Base-by-base conservation (phyloP, 2,329 filamentous ascomycete genomes). In the Sclerotinia glacialis region DNA sequence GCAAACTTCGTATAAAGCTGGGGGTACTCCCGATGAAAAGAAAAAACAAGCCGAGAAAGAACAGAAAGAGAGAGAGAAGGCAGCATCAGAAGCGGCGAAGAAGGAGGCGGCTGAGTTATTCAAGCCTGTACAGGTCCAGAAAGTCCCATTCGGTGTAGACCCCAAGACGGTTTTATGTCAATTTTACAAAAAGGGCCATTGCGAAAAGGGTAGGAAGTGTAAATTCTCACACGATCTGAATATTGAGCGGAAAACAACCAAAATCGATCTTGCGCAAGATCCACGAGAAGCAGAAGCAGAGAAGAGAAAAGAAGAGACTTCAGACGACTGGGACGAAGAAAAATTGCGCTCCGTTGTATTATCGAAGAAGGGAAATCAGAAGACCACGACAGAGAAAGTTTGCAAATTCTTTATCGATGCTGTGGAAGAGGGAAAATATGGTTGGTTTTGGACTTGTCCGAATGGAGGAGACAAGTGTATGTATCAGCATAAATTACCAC, bases 391-490 rank as follows among this genome's bases (percentile, higher is more conserved):
- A 56, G 95, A 99, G 77, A 99, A 98, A 81, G 95, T 99, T 72
- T 99, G 95, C 91, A 99, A 98, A 80, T 97, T 82, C 83, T 99
- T 99, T 78, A 95, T 98, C 77, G 89, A 93, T 72, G 95, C 95
- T 34, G 95, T 99, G 70, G 95, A 99, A 80, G 95, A 99, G 77
- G 91, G 93, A 75, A 99, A 98, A 80, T 99, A 99, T 75, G 95
- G 95, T 70, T 99, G 95, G 95, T 98, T 99, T 81, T 99, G 95
- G 95, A 84, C 88, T 68, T 99, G 95, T 85, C 95, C 95, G 56
- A 98, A 98, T 76, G 93, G 93, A 71, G 94, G 91, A 70, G 90
- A 99, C 77, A 92, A 97, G 80, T 99, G 95, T 90, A 98, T 95
- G 89, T 99, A 99, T 78, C 93, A 91, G 80, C 95, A 99, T 79